Base-by-base conservation (phyloP, 768 basidiomycete genomes). In the Leucosporidium scottii region DNA sequence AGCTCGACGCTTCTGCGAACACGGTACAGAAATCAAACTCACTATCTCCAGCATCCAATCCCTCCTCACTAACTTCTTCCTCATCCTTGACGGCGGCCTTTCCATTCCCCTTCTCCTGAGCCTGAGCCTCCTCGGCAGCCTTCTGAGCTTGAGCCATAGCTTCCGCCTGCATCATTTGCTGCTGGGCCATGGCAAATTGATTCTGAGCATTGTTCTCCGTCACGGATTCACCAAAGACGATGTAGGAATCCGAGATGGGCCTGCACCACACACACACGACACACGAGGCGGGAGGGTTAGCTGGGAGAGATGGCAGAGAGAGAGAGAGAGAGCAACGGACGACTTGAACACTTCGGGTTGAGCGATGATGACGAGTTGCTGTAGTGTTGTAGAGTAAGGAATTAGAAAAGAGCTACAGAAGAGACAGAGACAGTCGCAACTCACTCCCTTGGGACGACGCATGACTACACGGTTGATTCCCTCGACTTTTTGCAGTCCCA, bases 291-390 rank as follows among this genome's bases (percentile, higher is more conserved):
- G 15, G 39, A 44, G 39, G 39, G 39, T 44, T 44, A 44, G 39
- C 10, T 44, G 39, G 39, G 39, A 44, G 8, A 17, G 39, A 15
- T 15, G 39, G 39, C 8, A 9, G 39, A 17, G 10, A 15, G 39
- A 50, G n/a, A 47, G 18, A 21, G 1, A 6, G 49, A 31, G 44
- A 90, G 36, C n/a, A 18, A 44, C 18, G 7, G 55, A 51, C 67
- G 74, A 92, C 83, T 97, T 97, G 87, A 90, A 99, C 62, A 99
- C 96, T 72, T 99, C 96, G 48, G 96, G 96, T 60, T 87, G 82
- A 62, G 90, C 86, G 75, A 99, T 84, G 68, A 97, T 93, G 78
- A 97, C 90, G 70, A 98, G 85, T 70, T 94, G 82, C 89, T 91
- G 75, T 6, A 17, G 4, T 34, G 10, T 17, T 8, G 39, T 27